A percentile compares a stretch with the other conserved stretches of the same genome.
These are phyloP conservation scores for Chlamydomonas schloesseri DNA, from an alignment of 139 green algal genomes.

Conservation along the genomic window DNA sequence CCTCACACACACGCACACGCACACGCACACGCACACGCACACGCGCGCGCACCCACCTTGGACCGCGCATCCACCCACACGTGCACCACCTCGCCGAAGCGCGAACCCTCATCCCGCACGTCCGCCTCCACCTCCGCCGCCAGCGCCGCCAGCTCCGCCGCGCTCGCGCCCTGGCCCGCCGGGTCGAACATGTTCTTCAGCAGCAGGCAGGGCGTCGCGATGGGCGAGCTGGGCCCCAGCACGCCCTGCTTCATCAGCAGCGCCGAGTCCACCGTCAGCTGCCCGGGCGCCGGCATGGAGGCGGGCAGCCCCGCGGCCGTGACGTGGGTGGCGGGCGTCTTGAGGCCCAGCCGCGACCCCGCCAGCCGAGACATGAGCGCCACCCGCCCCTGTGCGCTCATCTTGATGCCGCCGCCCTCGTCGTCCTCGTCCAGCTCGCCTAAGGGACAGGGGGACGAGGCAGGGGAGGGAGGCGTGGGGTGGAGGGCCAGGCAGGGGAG, in stretches of 20 bases:
- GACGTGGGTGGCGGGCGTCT: background rate
- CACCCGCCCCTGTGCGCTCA: constrained; percentile 76
- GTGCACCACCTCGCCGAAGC: constrained; percentile 90
- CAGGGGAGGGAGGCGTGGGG: too few species aligned
- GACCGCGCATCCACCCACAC: constrained; percentile 82
- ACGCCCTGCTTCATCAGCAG: constrained; percentile 77
- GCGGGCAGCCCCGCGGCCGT: background rate
- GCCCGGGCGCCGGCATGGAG: background rate
- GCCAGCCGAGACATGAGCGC: constrained; percentile 90
- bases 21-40: too few species aligned
- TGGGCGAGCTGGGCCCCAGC: constrained; percentile 90
- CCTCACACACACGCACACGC: too few species aligned
- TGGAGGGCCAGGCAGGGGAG: too few species aligned
- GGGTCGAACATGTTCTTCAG: constrained; percentile 97
- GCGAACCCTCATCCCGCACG: constrained; percentile 87
- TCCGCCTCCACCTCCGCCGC: constrained; percentile 89
- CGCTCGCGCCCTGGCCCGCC: background rate
- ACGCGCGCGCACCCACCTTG: too few species aligned
- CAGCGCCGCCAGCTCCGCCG: constrained; percentile 69
- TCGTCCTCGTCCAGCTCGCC: constrained; percentile 67
- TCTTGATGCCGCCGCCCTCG: constrained; percentile 69
- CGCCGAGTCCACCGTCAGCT: background rate
- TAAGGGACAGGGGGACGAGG: too few species aligned
- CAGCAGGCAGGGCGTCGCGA: constrained; percentile 92
- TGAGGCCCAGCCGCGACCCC: constrained; percentile 66